Base-by-base conservation (phyloP, 139 green algal species). In the Pleodorina starrii region DNA sequence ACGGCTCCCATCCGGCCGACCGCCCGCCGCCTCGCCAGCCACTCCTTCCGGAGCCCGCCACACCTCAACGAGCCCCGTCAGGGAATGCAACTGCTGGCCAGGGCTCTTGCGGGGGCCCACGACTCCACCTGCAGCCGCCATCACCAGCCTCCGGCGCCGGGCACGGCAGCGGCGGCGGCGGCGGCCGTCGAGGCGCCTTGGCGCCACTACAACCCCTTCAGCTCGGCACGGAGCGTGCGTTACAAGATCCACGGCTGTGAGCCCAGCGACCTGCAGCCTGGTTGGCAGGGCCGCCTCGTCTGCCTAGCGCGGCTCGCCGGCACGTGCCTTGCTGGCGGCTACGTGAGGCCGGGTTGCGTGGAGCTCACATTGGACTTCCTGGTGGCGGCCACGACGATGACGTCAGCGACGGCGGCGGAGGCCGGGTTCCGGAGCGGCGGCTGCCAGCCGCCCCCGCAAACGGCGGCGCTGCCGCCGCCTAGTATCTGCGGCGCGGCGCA, bases 341-440 rank as follows among this genome's bases (percentile, higher is more conserved):
- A 43, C 32, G 48, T 69, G 21, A n/a, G 76, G 17, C 32, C 44
- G 11, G 76, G 76, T 14, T 84, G 76, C 32, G 50, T 84, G 16
- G 76, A 84, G n/a, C 35, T 84, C 16, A 84, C 76, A 7, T 10
- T 84, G 32, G 76, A 84, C 36, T 17, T 84, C 9, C 46, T 83
- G 5, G 75, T 83, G 29, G 29, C 73, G 9, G 21, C 40, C 42
- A 11, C 40, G 12, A 25, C 0, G 42, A 2, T 19, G 27, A 40
- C 73, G 42, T 4, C 40, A 59, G 17, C 36, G 38, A 7, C 71
- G 36, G 0, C 36, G 71, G 35, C 21, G 71, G 21, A 32, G 71
- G 38, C 71, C 1, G 29, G 25, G 63, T 6, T 38, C 27, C 11
- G 63, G 11, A 9, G 32, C 63, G 27, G n/a, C 63, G 63, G 14